A percentile compares a stretch with the other conserved stretches of the same genome.
phyloP scores from a whole-genome alignment of 805 yeast species.

The Sugiyamaella americana region DNA sequence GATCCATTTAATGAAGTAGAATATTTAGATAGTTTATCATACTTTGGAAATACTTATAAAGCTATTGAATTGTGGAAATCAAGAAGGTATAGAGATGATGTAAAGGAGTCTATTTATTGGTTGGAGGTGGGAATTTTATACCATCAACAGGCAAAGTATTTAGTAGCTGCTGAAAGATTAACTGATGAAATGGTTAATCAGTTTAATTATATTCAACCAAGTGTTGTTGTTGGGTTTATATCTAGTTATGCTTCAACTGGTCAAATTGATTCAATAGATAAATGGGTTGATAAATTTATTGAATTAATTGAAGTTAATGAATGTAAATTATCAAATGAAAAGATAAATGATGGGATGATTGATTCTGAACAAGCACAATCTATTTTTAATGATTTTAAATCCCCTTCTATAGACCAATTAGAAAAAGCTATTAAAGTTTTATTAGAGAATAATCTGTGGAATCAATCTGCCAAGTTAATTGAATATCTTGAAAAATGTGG shows the following conservation, averaged over 20 bases:
- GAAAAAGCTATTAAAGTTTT: conserved; percentile 7
- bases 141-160: conserved; percentile 13
- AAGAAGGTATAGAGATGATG: conserved; percentile 16
- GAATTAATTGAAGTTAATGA: conserved; percentile 1
- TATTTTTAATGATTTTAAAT: conserved; percentile 9
- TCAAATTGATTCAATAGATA: conserved; percentile 8
- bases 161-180: conserved; percentile 17
- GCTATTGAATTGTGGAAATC: conserved; percentile 21
- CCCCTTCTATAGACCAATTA: conserved; percentile 8
- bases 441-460: conserved; percentile 14
- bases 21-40: conserved; percentile 19
- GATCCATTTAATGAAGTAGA: conserved; percentile 24
- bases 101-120: conserved; percentile 19
- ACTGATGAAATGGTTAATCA: conserved; percentile 14
- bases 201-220: conserved; percentile 19
- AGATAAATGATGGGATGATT: conserved; percentile 1
- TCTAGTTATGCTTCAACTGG: conserved; percentile 9
- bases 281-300: conserved; percentile 13
- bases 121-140: conserved; percentile 18
- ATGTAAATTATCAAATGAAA: conserved; percentile 7
- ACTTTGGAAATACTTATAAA: conserved; percentile 11
- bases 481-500: conserved; percentile 9
- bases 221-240: conserved; percentile 17
- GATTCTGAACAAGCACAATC: conserved; percentile 13
- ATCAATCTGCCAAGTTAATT: conserved; percentile 12